A percentile compares a stretch with the other conserved stretches of the same genome.
phyloP scores from a whole-genome alignment of 495 filamentous ascomycete species.

The Lasiosphaeriaceae sp. region DNA sequence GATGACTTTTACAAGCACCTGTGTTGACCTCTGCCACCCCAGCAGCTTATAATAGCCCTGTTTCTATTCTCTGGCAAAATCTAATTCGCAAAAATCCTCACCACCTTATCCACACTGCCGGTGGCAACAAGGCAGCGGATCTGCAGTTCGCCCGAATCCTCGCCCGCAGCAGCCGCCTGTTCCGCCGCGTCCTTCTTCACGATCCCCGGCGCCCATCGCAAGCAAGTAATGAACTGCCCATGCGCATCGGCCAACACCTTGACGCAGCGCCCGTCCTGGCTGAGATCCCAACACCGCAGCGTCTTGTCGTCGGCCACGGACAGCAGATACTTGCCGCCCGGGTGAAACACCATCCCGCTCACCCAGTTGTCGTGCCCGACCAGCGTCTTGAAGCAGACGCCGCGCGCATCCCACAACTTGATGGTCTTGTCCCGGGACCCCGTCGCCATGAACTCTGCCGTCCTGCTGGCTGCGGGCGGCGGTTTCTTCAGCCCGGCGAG shows the following conservation, averaged over 20 bases:
- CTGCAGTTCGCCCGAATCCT: no score
- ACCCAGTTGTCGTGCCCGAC: conserved; percentile 97
- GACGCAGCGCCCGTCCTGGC: conserved; percentile 86
- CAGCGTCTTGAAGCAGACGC: conserved; percentile 81
- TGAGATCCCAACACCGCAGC: conserved; percentile 90
- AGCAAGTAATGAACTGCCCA: conserved; percentile 79
- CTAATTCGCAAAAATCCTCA: no score
- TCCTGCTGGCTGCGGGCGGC: conserved; percentile 61
- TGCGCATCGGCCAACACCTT: conserved; percentile 78
- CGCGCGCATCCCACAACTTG: conserved; percentile 82
- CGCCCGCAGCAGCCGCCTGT: no score
- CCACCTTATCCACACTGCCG: no score
- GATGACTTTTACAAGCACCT: no score
- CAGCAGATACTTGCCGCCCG: conserved; percentile 90
- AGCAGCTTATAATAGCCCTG: no score
- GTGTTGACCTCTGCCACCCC: no score
- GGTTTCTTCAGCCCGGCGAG: conserved; percentile 84
- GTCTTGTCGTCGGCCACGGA: conserved; percentile 88
- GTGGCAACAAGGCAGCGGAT: no score
- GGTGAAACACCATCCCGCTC: conserved; percentile 81
- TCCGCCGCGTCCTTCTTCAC: no score
- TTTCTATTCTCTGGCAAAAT: no score
- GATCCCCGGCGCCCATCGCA: conserved; percentile 86
- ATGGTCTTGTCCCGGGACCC: conserved; percentile 90
- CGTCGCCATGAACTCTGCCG: conserved; percentile 87